Evolutionary conservation across 306 rosid genomes (phyloP).

Genomic region (Cyclanthera cordifolia): DNA sequence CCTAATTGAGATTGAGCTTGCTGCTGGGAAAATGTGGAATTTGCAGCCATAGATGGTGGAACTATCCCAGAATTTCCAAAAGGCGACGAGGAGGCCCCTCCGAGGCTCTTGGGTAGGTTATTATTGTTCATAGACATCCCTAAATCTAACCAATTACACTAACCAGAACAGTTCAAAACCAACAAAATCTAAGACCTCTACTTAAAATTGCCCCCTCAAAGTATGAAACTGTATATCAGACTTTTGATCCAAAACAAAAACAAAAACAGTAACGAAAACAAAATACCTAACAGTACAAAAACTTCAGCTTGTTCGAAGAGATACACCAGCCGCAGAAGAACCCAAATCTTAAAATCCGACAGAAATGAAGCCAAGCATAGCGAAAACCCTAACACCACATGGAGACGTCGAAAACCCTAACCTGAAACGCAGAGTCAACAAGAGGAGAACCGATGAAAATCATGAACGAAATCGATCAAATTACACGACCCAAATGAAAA

Average conservation of each 20-base stretch:
- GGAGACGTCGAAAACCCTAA: slow-evolving; percentile 8
- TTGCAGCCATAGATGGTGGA: slow-evolving; percentile 38
- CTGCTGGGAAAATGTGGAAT: slow-evolving; percentile 55
- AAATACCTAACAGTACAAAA: background rate
- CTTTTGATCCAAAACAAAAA: background rate
- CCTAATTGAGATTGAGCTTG: slow-evolving; percentile 62
- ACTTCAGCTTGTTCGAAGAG: background rate
- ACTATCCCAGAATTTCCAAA: slow-evolving; percentile 65
- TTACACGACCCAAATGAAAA: background rate
- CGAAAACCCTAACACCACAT: slow-evolving; percentile 11
- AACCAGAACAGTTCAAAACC: slow-evolving; percentile 5
- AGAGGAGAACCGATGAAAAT: background rate
- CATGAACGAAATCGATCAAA: background rate
- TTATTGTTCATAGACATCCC: slow-evolving; percentile 85
- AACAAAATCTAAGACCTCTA: background rate
- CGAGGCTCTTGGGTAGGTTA: slow-evolving; percentile 69
- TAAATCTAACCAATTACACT: slow-evolving; percentile 31
- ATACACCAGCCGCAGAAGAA: background rate
- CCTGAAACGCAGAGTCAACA: background rate
- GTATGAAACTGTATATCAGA: background rate
- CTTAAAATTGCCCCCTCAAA: background rate
- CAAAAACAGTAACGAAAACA: too few relatives aligned
- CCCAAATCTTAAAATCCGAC: background rate
- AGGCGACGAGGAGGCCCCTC: slow-evolving; percentile 58
- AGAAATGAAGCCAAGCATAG: background rate